Conservation (phyloP, 2,329 filamentous ascomycete species). For the Fusarium zealandicum region DNA sequence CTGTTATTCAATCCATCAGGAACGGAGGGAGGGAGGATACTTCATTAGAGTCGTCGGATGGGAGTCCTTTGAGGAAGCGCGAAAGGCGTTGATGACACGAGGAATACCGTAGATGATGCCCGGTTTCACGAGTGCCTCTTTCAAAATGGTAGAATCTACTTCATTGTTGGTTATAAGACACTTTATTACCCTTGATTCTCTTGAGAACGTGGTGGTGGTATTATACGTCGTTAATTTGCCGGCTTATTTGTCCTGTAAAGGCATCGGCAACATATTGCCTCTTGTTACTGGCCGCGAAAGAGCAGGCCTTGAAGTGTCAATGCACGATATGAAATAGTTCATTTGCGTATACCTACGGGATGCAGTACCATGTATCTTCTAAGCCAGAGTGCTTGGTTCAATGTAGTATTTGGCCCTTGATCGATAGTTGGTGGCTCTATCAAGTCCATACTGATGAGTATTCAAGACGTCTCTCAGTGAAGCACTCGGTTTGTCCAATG, state of each 20-base stretch:
- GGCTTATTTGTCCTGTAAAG: slow-evolving; percentile 15
- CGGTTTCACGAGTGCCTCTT: slow-evolving; percentile 37
- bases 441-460: too few relatives aligned
- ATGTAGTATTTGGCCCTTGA: slow-evolving; percentile 13
- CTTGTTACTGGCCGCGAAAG: slow-evolving; percentile 30
- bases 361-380: slow-evolving; percentile 28
- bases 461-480: too few relatives aligned
- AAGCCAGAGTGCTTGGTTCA: slow-evolving; percentile 1
- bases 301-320: slow-evolving; percentile 8
- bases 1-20: slow-evolving; percentile 26
- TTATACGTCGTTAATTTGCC: slow-evolving; percentile 5
- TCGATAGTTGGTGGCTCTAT: slow-evolving; percentile 2
- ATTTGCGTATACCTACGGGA: slow-evolving; percentile 2
- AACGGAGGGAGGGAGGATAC: too few relatives aligned
- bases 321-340: too few relatives aligned
- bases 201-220: slow-evolving; percentile 21
- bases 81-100: slow-evolving; percentile 39
- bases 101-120: slow-evolving; percentile 41
- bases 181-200: slow-evolving; percentile 16
- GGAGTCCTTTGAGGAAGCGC: slow-evolving; percentile 29
- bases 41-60: slow-evolving; percentile 31
- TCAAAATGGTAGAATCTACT: neutral
- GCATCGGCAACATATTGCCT: slow-evolving; percentile 26
- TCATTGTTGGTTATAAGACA: too few relatives aligned
- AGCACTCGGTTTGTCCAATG: too few relatives aligned